Evolutionary conservation across 2,329 filamentous ascomycete genomes (phyloP).

Genomic region (Eutypa lata): DNA sequence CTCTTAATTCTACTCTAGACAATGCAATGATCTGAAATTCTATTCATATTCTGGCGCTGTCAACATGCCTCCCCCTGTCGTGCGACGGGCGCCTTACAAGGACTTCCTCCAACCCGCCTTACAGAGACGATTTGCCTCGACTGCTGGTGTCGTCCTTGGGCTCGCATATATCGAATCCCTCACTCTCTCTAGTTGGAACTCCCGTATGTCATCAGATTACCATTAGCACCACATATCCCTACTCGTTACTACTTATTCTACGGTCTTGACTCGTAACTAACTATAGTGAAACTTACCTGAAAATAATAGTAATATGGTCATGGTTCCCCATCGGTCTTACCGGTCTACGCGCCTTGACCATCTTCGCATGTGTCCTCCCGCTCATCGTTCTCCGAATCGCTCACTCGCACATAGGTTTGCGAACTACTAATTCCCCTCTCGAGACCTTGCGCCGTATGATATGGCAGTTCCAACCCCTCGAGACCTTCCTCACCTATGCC

Average conservation of each 20-base stretch:
- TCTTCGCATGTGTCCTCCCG: conserved; percentile 73
- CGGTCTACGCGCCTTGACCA: conserved; percentile 69
- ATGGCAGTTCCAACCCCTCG: conserved; percentile 57
- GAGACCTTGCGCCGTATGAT: conserved; percentile 60
- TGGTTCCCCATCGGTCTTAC: conserved; percentile 80
- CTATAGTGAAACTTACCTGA: conserved; percentile 5
- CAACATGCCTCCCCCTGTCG: conserved; percentile 50
- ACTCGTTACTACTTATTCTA: no score
- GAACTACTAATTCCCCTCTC: conserved; percentile 67
- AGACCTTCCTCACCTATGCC: conserved; percentile 73
- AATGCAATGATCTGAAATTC: conserved; percentile 11
- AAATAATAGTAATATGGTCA: conserved; percentile 74
- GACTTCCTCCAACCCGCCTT: conserved; percentile 88
- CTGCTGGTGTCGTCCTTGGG: conserved; percentile 64
- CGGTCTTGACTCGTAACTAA: no score
- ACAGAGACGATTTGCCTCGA: conserved; percentile 81
- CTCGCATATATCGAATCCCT: conserved; percentile 74
- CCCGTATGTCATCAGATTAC: no score
- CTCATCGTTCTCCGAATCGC: conserved; percentile 84
- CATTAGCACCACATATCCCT: no score
- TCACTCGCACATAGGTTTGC: conserved; percentile 71
- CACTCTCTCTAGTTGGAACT: conserved; percentile 65
- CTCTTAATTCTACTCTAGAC: conserved; percentile 2
- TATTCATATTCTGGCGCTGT: conserved; percentile 41
- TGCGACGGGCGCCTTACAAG: conserved; percentile 67